Percentiles rank a stretch among this genome's conserved stretches.
Conservation (phyloP, 2,329 filamentous ascomycete species). For the Byssochlamys sp. region DNA sequence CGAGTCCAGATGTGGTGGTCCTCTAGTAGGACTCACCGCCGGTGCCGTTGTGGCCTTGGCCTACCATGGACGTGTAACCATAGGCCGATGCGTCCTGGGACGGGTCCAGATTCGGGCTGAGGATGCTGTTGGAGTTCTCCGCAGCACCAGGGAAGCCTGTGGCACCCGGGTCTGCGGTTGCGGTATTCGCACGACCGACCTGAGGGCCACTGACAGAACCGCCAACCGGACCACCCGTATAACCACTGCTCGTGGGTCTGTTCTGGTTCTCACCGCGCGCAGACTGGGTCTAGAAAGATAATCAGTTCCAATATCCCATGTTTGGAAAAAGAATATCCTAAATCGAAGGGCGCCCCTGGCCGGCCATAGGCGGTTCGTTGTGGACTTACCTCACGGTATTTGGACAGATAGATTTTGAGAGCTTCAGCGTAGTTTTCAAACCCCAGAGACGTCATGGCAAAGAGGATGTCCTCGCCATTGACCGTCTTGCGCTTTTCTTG, state of each 20-base stretch:
- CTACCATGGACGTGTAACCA: constrained; percentile 39
- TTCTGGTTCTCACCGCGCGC: constrained; percentile 58
- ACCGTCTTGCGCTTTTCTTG: constrained; percentile 99
- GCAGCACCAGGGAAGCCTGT: constrained; percentile 29
- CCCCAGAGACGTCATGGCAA: constrained; percentile 95
- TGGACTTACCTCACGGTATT: constrained; percentile 86
- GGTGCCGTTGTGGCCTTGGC: constrained; percentile 39
- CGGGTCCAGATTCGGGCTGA: constrained; percentile 36
- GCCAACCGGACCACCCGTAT: constrained; percentile 32
- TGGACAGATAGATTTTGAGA: constrained; percentile 92
- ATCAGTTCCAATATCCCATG: constrained; percentile 27
- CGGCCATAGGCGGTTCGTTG: neutral
- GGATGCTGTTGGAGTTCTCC: constrained; percentile 36
- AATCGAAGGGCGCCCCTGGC: constrained; percentile 14
- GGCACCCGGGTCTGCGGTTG: constrained; percentile 20
- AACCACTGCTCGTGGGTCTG: constrained; percentile 44
- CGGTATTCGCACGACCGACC: constrained; percentile 21
- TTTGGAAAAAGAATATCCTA: constrained; percentile 25
- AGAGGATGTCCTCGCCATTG: constrained; percentile 95
- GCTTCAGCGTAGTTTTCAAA: constrained; percentile 99
- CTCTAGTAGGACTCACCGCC: constrained; percentile 35
- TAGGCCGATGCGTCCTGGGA: constrained; percentile 36
- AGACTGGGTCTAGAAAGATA: constrained; percentile 62
- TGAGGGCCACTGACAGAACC: constrained; percentile 20
- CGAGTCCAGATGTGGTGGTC: neutral